Evolutionary conservation across 768 basidiomycete genomes (phyloP), one percentile per base, ranked within the genome.

Genomic region (Amanita pallidorosea): DNA sequence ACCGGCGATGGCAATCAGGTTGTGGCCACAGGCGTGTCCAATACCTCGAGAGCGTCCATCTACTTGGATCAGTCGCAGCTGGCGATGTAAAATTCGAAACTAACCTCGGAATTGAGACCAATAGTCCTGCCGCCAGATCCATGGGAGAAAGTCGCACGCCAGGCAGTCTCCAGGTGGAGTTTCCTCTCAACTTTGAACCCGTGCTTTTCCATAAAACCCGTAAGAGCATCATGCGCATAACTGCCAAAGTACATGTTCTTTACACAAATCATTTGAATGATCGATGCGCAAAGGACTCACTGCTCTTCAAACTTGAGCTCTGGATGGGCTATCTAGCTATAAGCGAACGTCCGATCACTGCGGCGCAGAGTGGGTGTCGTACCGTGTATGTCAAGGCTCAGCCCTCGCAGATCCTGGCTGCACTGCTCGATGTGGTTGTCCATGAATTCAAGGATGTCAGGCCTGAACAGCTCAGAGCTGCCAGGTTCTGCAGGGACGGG

Each of bases 1-100:
- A 65, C 70, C 71, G n/a, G 70, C 66, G 20, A 89, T 85, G 1
- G 83, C 87, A 47, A 91, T 90, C 44, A 91, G 68, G 57, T 90
- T 90, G 60, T 91, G 88, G 2, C 88, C 88, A 58, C 88, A 90
- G 1, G 83, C 85, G 55, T 86, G 85, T 0, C 85, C 80, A 35
- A 82, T 70, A 0, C 76, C 51, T 68, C 67, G 27, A 84, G 67
- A 1, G 82, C 83, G 50, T 82, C 80, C 80, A 83, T 81, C 75
- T 77, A 53, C 3, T 35, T 11, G n/a, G 6, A 45, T 31, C 22
- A 17, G 48, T 25, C 12, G 48, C n/a, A 61, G 5, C 43, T 36
- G 22, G 22, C 3, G n/a, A 2, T 33, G n/a, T 13, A 34, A 22
- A n/a, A 29, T 23, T 62, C 2, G 25, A 34, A 18, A 34, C 60